A percentile compares a stretch with the other conserved stretches of the same genome.
Evolutionary conservation across 305 asterid genomes (phyloP).

Genomic region (Salvia sclarea): DNA sequence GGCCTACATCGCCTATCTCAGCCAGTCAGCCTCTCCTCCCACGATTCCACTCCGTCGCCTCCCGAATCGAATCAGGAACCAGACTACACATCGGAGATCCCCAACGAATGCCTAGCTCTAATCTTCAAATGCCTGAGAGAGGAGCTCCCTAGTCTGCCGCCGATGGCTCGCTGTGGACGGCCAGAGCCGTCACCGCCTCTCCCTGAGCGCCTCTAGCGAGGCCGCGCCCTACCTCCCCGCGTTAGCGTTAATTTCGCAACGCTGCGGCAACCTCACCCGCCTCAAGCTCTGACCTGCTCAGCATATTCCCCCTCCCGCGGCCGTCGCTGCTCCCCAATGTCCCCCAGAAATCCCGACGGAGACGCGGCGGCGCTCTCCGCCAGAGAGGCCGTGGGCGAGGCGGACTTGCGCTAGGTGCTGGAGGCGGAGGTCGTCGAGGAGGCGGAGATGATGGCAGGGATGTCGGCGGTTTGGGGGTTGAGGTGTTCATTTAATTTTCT

Average conservation of each 20-base stretch:
- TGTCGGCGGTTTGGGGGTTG: slow-evolving; percentile 46
- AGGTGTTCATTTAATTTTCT: too few relatives aligned
- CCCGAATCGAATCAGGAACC: slow-evolving; percentile 22
- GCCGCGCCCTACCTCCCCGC: too few relatives aligned
- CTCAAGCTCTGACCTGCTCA: slow-evolving; percentile 65
- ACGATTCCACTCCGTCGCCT: slow-evolving; percentile 7
- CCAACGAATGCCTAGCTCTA: slow-evolving; percentile 58
- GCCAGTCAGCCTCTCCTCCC: slow-evolving; percentile 19
- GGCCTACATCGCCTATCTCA: slow-evolving; percentile 8
- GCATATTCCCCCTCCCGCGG: too few relatives aligned
- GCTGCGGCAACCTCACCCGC: slow-evolving; percentile 52
- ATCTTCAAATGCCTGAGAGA: slow-evolving; percentile 55
- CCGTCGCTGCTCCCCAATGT: too few relatives aligned
- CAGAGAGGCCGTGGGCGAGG: slow-evolving; percentile 68
- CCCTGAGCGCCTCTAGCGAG: slow-evolving; percentile 49
- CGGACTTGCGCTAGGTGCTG: slow-evolving; percentile 55
- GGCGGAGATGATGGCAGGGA: slow-evolving; percentile 51
- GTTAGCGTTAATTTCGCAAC: slow-evolving; percentile 43
- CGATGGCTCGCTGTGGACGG: slow-evolving; percentile 67
- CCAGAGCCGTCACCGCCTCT: slow-evolving; percentile 59
- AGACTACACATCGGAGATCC: slow-evolving; percentile 48
- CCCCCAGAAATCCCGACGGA: too few relatives aligned
- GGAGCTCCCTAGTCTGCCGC: slow-evolving; percentile 58
- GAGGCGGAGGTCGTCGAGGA: slow-evolving; percentile 67
- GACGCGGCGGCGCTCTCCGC: slow-evolving; percentile 93